Conservation (phyloP, 257 asterid genomes). For the Lycium barbarum region DNA sequence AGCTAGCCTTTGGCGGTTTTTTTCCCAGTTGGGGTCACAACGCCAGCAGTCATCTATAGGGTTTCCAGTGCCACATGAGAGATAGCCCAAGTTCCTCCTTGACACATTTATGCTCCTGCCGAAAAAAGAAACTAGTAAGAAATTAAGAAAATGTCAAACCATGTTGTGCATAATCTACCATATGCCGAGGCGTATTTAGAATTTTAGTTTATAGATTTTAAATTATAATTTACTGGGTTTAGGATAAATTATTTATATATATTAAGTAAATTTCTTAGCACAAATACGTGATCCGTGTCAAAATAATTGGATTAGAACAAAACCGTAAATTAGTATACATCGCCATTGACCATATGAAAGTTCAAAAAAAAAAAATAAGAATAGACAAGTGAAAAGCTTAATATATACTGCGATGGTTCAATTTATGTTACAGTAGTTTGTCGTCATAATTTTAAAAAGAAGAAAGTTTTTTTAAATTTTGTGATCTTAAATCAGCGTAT, state of each 20-base stretch:
- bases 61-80: conserved; percentile 64
- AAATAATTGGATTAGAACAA: too few relatives aligned
- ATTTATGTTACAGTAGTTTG: neutral
- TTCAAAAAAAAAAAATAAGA: too few relatives aligned
- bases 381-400: too few relatives aligned
- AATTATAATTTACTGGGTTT: too few relatives aligned
- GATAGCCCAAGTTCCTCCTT: conserved; percentile 57
- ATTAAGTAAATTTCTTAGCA: too few relatives aligned
- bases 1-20: conserved; percentile 57
- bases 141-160: neutral
- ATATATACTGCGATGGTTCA: neutral
- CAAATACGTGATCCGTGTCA: too few relatives aligned
- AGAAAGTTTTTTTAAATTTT: neutral
- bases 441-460: neutral
- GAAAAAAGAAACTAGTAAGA: neutral
- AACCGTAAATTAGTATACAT: too few relatives aligned
- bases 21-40: conserved; percentile 61
- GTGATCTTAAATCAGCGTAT: neutral
- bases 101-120: conserved; percentile 51
- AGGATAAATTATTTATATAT: too few relatives aligned
- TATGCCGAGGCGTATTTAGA: too few relatives aligned
- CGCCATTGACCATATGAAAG: too few relatives aligned
- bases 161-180: neutral
- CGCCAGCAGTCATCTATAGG: conserved; percentile 74
- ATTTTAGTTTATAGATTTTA: neutral